These are phyloP conservation scores for Suillus tomentosus DNA, from an alignment of 768 basidiomycete genomes.

Conservation along the genomic window DNA sequence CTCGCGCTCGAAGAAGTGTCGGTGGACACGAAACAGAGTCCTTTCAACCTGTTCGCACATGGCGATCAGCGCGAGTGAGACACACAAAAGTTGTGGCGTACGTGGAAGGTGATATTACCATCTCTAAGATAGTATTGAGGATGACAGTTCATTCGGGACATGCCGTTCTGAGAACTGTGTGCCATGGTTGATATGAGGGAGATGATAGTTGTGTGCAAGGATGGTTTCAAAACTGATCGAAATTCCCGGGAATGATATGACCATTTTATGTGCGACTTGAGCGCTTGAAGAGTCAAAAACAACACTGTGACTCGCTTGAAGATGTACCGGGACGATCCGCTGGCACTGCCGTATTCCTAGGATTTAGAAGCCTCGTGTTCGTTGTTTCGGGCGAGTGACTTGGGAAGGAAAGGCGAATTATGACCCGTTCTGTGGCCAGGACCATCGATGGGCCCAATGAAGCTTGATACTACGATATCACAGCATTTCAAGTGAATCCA, in stretches of 20 bases:
- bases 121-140: neutral
- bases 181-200: neutral
- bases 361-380: slow-evolving; percentile 1
- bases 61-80: neutral
- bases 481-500: neutral
- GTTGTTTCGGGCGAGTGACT: neutral
- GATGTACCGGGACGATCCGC: neutral
- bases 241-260: neutral
- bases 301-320: neutral
- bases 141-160: neutral
- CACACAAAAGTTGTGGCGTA: neutral
- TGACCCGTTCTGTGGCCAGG: neutral
- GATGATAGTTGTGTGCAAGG: neutral
- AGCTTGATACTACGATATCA: neutral
- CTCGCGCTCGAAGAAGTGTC: slow-evolving; percentile 33
- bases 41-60: neutral
- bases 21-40: neutral
- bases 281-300: neutral
- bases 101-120: neutral
- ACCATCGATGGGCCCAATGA: neutral
- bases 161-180: neutral
- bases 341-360: neutral
- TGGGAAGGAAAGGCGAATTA: neutral
- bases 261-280: neutral
- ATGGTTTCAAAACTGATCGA: neutral